Conservation (phyloP, 208 protist genomes). For the Leishmania tropica region DNA sequence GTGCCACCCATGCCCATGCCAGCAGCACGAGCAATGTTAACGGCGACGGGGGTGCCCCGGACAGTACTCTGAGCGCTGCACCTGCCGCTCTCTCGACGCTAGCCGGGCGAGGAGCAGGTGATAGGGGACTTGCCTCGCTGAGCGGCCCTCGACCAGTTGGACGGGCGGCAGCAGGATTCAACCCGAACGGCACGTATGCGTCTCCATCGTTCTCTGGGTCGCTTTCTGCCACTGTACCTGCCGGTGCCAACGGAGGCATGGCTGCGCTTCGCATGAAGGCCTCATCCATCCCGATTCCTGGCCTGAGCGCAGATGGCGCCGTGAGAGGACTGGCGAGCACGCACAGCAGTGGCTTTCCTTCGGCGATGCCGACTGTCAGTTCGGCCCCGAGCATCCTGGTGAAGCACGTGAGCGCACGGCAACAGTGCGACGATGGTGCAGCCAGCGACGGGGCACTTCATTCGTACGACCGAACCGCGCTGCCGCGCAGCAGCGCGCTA, state of each 20-base stretch:
- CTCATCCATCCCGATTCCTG: not conserved
- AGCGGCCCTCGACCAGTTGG: not conserved
- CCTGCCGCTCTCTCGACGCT: not conserved
- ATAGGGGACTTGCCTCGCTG: not conserved
- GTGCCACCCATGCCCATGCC: not conserved
- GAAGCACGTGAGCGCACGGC: constrained; percentile 9
- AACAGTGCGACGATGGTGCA: not conserved
- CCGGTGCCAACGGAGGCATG: constrained; percentile 2
- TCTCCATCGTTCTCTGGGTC: not conserved
- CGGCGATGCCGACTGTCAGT: not conserved
- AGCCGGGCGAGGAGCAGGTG: not conserved
- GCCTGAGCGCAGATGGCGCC: not conserved
- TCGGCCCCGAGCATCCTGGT: constrained; percentile 23
- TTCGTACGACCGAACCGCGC: constrained; percentile 24
- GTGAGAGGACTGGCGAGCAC: not conserved
- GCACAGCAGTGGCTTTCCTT: not conserved
- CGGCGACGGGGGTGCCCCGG: not conserved
- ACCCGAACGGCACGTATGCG: not conserved
- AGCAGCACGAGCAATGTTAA: not conserved
- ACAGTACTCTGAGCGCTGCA: not conserved
- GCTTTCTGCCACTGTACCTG: constrained; percentile 2
- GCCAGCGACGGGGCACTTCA: constrained; percentile 7
- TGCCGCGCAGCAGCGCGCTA: constrained; percentile 24
- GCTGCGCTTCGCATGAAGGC: constrained; percentile 9
- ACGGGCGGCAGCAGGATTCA: not conserved